Percentiles rank a stretch among this genome's conserved stretches.
These are phyloP conservation scores for Backusella tuberculispora DNA, from an alignment of 192 early-diverging fungal genomes.

Conservation along the genomic window DNA sequence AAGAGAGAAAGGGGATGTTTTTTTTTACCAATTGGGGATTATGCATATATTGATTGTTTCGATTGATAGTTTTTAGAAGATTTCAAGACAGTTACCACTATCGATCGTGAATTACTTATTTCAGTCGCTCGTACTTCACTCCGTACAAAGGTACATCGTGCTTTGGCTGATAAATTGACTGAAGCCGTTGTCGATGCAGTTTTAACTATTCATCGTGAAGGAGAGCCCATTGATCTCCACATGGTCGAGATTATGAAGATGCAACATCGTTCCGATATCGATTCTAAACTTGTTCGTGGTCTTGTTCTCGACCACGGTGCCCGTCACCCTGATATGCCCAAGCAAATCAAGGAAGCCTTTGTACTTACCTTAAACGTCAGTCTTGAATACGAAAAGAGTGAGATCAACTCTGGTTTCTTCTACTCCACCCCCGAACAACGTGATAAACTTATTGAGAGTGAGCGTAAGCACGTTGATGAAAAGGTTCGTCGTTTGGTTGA, in stretches of 20 bases:
- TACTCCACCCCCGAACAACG: conserved; percentile 98
- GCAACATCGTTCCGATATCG: conserved; percentile 96
- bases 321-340: conserved; percentile 99
- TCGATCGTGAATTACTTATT: conserved; percentile 91
- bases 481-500: conserved; percentile 95
- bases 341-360: conserved; percentile 86
- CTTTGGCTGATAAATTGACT: conserved; percentile 88
- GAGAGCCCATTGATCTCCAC: conserved; percentile 93
- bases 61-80: conserved; percentile 78
- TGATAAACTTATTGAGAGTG: conserved; percentile 97
- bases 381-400: conserved; percentile 98
- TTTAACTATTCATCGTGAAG: conserved; percentile 78
- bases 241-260: conserved; percentile 99
- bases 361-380: conserved; percentile 97
- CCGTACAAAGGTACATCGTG: conserved; percentile 90
- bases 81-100: conserved; percentile 71
- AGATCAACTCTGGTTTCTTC: conserved; percentile 99
- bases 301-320: conserved; percentile 99
- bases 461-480: conserved; percentile 94
- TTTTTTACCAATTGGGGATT: neutral
- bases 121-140: conserved; percentile 94
- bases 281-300: conserved; percentile 91
- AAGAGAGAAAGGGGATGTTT: conserved; percentile 66
- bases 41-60: neutral
- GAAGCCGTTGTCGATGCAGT: conserved; percentile 98